Evolutionary conservation across 2,329 filamentous ascomycete species (phyloP), one percentile per base, ranked within the genome.

Genomic region (Penicillium expansum): DNA sequence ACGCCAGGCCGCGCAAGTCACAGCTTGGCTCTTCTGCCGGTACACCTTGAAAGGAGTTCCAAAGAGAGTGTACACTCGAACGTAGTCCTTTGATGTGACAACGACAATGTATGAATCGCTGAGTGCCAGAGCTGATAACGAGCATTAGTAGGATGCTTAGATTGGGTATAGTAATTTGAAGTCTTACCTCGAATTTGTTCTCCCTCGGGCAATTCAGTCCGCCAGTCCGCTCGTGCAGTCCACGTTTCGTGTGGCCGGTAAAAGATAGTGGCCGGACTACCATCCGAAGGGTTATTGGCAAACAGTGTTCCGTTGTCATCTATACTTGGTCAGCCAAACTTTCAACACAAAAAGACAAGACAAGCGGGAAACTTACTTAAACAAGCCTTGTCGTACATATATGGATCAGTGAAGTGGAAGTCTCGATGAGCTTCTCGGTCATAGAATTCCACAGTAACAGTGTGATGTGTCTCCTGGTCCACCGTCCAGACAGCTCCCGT

Each of bases 401-500:
- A 97, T 0, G 92, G 93, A 71, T 99, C 94, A 13, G 92, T 97
- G 72, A 99, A 97, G 77, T 97, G 94, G 68, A 97, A 97, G 72
- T 97, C 92, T 47, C 93, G 85, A 71, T 96, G 89, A 57, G 89
- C 87, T 65, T 96, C 92, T 57, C 92, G 89, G 73, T 99, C 95
- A 72, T 97, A 97, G 72, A 99, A 99, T 68, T 97, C 94, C 2
- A 97, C 92, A 0, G 92, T 97, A 11, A 99, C 88, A 1, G 94
- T 99, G 71, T 97, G 86, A 66, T 93, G 89, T 0, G 89, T 90
- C 69, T 97, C 92, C 74, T 99, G 94, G 65, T 96, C 90, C 18
- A 99, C 91, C 0, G 93, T 97, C 91, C 94, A 99, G 9, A 97
- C 90, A 69, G 95, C 94, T 0, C 95, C 94, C 52, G 92, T 90